Evolutionary conservation across 2,329 filamentous ascomycete genomes (phyloP).

Genomic region (Colletotrichum horii): DNA sequence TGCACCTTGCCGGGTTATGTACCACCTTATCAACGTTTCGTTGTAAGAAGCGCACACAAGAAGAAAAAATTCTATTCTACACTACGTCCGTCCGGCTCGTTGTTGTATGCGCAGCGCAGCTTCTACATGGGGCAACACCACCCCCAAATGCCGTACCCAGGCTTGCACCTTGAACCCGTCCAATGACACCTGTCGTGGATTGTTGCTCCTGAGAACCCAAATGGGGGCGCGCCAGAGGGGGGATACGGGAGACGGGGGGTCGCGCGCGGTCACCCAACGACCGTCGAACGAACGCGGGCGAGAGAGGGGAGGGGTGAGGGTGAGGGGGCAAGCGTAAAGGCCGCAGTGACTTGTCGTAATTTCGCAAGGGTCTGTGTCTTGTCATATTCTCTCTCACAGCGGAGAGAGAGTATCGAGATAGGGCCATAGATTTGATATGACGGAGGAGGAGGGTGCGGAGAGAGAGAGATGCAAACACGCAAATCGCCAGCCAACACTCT

Average conservation of each 20-base stretch:
- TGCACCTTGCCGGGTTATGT: neutral
- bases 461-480: neutral
- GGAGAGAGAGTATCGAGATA: neutral
- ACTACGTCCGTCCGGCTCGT: neutral
- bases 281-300: neutral
- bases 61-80: neutral
- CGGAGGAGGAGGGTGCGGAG: neutral
- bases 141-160: neutral
- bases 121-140: neutral
- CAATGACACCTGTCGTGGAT: constrained; percentile 9
- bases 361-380: neutral
- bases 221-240: neutral
- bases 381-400: neutral
- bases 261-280: neutral
- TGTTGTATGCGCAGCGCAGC: neutral
- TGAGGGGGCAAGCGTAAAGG: neutral
- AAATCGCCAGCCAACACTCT: neutral
- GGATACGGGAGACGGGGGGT: neutral
- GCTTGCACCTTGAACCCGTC: neutral
- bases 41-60: neutral
- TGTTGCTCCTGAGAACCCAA: neutral
- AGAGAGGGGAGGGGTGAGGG: neutral
- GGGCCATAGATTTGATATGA: neutral
- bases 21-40: neutral
- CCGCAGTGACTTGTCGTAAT: neutral